Percentiles rank a stretch among this genome's conserved stretches.
Conservation (phyloP, 1,284 basidiomycete genomes). For the Marasmius sp. region DNA sequence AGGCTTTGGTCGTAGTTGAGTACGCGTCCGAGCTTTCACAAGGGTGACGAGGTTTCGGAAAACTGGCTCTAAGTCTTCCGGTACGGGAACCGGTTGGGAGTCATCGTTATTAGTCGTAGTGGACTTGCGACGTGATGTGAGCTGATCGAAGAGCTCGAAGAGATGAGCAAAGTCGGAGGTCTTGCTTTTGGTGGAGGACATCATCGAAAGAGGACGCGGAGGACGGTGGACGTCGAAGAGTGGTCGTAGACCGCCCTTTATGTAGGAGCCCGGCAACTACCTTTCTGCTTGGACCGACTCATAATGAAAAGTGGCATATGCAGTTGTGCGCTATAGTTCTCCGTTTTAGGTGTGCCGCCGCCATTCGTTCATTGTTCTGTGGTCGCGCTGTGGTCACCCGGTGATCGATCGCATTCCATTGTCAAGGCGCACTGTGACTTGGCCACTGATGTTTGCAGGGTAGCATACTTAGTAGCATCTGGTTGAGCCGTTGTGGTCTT, state of each 20-base stretch:
- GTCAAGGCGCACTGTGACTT: no score
- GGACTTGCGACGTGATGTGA: slow-evolving; percentile 37
- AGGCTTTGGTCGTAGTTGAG: slow-evolving; percentile 14
- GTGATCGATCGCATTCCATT: not conserved
- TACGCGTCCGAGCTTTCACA: slow-evolving; percentile 23
- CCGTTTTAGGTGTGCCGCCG: not conserved
- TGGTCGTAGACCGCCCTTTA: not conserved
- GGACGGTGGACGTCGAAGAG: not conserved
- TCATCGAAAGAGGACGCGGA: not conserved
- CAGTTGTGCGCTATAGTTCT: not conserved
- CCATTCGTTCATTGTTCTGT: not conserved
- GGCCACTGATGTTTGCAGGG: no score
- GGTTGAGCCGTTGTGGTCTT: no score
- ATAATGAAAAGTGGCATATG: not conserved
- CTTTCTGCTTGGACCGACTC: no score
- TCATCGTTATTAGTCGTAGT: slow-evolving; percentile 27
- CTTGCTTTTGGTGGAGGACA: slow-evolving; percentile 24
- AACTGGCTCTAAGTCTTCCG: slow-evolving; percentile 45
- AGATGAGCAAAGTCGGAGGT: slow-evolving; percentile 52
- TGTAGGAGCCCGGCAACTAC: no score
- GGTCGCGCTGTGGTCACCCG: not conserved
- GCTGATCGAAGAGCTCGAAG: slow-evolving; percentile 52
- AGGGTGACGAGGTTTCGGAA: slow-evolving; percentile 42
- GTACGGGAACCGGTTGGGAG: slow-evolving; percentile 30
- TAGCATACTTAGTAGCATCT: no score